Base-by-base conservation (phyloP, 2,329 filamentous ascomycete species). In the Leptographium flavum region DNA sequence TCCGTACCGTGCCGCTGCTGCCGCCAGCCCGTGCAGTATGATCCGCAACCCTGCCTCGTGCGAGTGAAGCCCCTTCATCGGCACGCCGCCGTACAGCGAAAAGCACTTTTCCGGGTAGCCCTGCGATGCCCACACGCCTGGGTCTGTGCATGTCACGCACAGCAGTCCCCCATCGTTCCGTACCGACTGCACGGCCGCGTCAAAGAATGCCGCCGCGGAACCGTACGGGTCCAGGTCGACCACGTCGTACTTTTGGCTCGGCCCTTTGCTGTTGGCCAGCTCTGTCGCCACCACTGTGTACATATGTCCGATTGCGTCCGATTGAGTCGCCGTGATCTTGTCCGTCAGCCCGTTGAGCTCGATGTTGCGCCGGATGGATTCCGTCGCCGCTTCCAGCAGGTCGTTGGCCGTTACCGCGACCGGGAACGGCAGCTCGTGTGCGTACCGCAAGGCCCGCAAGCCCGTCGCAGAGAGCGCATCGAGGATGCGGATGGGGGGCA, bases 141-240 rank as follows among this genome's bases (percentile, higher is more conserved):
- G 88, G 61, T 98, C 92, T 0, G 92, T 98, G 63, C 92, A 98
- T 2, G 92, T 98, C 5, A 98, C 83, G 59, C 88, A 95, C 5
- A 98, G 72, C 33, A 98, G 70, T 4, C 92, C 92, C 1, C 90
- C 90, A 54, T 95, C 86, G 51, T 83, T 75, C 41, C 73, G 79
- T 8, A 95, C 74, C 2, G 85, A 79, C 63, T 95, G 88, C 9
- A 98, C 70, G 2, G 92, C 87, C 2, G 86, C 80, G 58, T 98
- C 92, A 45, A 98, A 73, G 61, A 98, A 98, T 1, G 86, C 84
- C 10, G 85, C 86, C 1, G 90, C 92, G 0, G 87, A 93, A 36
- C 92, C 92, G 56, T 98, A 98, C 0, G 92, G 92, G 59, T 98
- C 92, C 27, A 98, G 73, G 59, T 98, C 92, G 51, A 98, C 92